Evolutionary conservation across 2,329 filamentous ascomycete species (phyloP), one percentile per base, ranked within the genome.

Genomic region (Penicillium occitanis): DNA sequence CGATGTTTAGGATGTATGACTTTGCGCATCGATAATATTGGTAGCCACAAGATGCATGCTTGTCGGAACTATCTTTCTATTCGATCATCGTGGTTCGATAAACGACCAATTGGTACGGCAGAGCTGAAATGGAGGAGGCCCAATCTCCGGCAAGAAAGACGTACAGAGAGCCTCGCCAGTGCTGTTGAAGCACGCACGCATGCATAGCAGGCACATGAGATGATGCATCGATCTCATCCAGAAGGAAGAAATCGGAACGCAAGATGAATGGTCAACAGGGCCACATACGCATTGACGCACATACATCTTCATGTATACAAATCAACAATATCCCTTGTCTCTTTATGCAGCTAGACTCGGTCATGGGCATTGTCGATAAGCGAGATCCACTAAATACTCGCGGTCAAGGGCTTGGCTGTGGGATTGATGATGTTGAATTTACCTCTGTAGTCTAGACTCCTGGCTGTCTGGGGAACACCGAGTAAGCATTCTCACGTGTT

Each of bases 171-270:
- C 48, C 48, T 55, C 48, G 17, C 35, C 60, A 62, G 46, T 42
- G 60, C 48, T 55, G 22, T 14, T 51, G 48, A 37, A 17, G 25
- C 19, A 37, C 30, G 53, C 19, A 37, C 5, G 19, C 53, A 57
- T 40, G 53, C 33, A 57, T 57, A 25, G 10, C 53, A 57, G 53
- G n/a, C 33, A 37, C 33, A 44, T 46, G 37, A 46, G 37, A 60
- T 60, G 40, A 25, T 25, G 61, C 48, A 55, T 22, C 33, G 30
- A 30, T 28, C 61, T 44, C 61, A 51, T 50, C 30, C 19, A 25
- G 13, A 19, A 46, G 62, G 62, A 30, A 58, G 50, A 46, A 64
- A 64, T 50, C 62, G 62, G 62, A 64, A 63, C 25, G 50, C 50
- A 37, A 37, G 37, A 50, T 58, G 28, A 64, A 25, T 55, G 61